Conservation (phyloP, 257 asterid species). For the Cinchona pubescens region DNA sequence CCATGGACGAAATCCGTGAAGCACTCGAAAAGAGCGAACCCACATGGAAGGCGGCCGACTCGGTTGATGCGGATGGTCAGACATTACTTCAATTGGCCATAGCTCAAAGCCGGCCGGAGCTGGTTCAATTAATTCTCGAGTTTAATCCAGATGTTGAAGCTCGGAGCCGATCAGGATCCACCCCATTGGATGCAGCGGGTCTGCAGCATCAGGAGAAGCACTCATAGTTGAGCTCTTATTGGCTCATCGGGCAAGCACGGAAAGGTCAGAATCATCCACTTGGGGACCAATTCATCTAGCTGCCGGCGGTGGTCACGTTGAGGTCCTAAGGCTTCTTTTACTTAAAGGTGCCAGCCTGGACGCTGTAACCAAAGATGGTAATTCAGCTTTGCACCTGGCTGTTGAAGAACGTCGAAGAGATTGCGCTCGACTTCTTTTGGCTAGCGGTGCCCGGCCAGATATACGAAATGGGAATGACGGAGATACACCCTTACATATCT, state of each 20-base stretch:
- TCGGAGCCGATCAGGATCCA: constrained; percentile 42
- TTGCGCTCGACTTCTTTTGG: constrained; percentile 56
- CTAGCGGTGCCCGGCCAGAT: constrained; percentile 40
- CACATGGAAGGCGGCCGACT: constrained; percentile 46
- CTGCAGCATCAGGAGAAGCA: constrained; percentile 57
- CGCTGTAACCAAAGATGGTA: constrained; percentile 56
- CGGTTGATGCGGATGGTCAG: constrained; percentile 54
- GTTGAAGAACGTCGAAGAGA: constrained; percentile 61
- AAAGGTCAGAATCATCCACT: constrained; percentile 43
- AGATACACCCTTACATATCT: constrained; percentile 63
- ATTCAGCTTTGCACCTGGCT: constrained; percentile 60
- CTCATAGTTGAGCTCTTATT: constrained; percentile 65
- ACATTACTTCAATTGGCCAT: constrained; percentile 64
- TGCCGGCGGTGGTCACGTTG: constrained; percentile 53
- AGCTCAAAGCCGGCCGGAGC: constrained; percentile 57
- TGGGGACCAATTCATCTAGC: constrained; percentile 73
- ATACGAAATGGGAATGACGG: constrained; percentile 33
- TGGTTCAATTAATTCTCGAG: constrained; percentile 68
- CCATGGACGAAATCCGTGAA: constrained; percentile 71
- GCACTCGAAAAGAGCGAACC: constrained; percentile 61
- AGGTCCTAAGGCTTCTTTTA: constrained; percentile 55
- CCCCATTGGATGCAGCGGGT: constrained; percentile 81
- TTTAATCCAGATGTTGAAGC: constrained; percentile 56
- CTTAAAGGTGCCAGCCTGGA: constrained; percentile 59
- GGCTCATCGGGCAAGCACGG: constrained; percentile 50